phyloP scores from a whole-genome alignment of 1,284 basidiomycete genomes.

The Coniferiporia weirii region DNA sequence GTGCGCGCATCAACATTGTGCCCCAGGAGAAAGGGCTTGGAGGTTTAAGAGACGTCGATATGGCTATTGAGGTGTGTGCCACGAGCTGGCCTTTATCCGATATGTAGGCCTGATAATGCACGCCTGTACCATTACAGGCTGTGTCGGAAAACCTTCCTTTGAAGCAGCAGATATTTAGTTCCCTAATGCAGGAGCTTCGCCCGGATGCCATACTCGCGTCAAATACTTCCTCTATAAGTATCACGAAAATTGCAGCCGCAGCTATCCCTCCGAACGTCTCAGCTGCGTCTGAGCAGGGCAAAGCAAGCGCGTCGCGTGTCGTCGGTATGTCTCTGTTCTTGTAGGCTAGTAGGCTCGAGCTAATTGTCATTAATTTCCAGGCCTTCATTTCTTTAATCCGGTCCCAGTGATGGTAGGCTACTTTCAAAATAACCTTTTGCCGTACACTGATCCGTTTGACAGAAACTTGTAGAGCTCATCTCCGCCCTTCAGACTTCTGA shows the following conservation, averaged over 20 bases:
- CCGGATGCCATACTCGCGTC: slow-evolving; percentile 81
- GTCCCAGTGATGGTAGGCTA: slow-evolving; percentile 82
- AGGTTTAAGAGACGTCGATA: slow-evolving; percentile 71
- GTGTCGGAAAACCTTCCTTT: slow-evolving; percentile 82
- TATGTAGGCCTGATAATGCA: not conserved
- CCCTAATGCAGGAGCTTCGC: slow-evolving; percentile 63
- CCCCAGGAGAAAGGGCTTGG: slow-evolving; percentile 42
- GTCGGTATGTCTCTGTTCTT: slow-evolving; percentile 49
- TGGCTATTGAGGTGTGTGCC: slow-evolving; percentile 78
- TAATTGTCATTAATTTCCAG: slow-evolving; percentile 32
- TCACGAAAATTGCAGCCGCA: slow-evolving; percentile 88
- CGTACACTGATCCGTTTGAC: slow-evolving; percentile 16
- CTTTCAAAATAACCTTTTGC: slow-evolving; percentile 12
- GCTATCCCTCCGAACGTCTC: slow-evolving; percentile 54
- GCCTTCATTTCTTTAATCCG: slow-evolving; percentile 94
- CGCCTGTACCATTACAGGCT: slow-evolving; percentile 46
- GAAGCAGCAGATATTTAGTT: slow-evolving; percentile 77
- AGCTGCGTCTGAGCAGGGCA: slow-evolving; percentile 58
- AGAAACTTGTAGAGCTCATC: slow-evolving; percentile 92
- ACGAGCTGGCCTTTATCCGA: not conserved
- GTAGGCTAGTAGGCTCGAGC: slow-evolving; percentile 8
- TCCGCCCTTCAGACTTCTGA: slow-evolving; percentile 86
- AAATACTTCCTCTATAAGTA: slow-evolving; percentile 93
- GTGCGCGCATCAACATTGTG: slow-evolving; percentile 57
- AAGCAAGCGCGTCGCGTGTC: slow-evolving; percentile 59